These are phyloP conservation scores for Annulohypoxylon truncatum DNA, from an alignment of 2,329 filamentous ascomycete genomes.

Conservation along the genomic window DNA sequence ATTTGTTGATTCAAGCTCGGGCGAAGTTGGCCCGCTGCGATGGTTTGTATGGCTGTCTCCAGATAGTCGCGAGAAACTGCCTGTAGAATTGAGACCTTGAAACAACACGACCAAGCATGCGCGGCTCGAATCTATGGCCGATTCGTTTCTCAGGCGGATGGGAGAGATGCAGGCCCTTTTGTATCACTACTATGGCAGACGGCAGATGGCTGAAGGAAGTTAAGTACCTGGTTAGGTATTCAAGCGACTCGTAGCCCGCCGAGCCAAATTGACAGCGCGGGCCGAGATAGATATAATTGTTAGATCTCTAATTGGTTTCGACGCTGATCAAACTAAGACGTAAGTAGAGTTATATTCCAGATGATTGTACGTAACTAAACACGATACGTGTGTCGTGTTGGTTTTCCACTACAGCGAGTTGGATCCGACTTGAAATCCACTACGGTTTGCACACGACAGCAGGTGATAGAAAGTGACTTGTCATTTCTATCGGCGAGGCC, in stretches of 20 bases:
- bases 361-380: conserved; percentile 17
- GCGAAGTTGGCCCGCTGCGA: conserved; percentile 5
- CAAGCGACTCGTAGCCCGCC: conserved; percentile 8
- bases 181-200: conserved; percentile 11
- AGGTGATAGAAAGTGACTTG: conserved; percentile 34
- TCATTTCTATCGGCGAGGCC: conserved; percentile 36
- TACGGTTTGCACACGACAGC: conserved; percentile 25
- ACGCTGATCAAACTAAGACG: conserved; percentile 20
- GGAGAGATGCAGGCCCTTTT: conserved; percentile 16
- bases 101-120: conserved; percentile 24
- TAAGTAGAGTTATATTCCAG: background rate
- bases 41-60: conserved; percentile 4
- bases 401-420: conserved; percentile 15
- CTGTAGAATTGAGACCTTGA: conserved; percentile 25
- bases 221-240: background rate
- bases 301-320: conserved; percentile 18
- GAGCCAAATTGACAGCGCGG: conserved; percentile 24
- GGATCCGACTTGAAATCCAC: conserved; percentile 2
- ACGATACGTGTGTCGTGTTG: conserved; percentile 20
- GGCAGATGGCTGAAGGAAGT: background rate
- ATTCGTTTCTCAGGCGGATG: conserved; percentile 22
- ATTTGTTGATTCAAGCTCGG: conserved; percentile 8
- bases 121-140: conserved; percentile 33
- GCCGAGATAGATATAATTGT: conserved; percentile 23
- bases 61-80: conserved; percentile 40